Conservation (phyloP, 495 filamentous ascomycete genomes). For the Talaromyces adpressus region DNA sequence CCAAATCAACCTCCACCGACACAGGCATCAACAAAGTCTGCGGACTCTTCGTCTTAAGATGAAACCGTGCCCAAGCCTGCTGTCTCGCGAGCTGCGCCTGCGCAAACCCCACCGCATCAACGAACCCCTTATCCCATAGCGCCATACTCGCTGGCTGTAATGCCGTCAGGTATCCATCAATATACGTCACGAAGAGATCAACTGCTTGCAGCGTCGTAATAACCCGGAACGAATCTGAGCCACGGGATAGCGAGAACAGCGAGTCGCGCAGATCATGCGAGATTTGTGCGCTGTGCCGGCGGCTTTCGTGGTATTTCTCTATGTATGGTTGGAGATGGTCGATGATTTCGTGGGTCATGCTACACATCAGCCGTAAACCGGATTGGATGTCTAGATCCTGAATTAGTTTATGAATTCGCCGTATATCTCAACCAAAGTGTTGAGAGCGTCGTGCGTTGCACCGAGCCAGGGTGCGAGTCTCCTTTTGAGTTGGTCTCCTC, state of each 20-base stretch:
- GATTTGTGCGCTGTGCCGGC: slow-evolving; percentile 2
- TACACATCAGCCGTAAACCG: slow-evolving; percentile 9
- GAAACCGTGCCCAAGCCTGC: slow-evolving; percentile 11
- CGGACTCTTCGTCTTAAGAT: slow-evolving; percentile 13
- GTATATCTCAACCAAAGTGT: slow-evolving; percentile 11
- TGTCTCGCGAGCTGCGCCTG: slow-evolving; percentile 8
- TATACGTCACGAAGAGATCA: slow-evolving; percentile 10
- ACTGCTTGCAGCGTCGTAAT: background rate
- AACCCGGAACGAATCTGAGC: background rate
- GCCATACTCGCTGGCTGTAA: slow-evolving; percentile 13
- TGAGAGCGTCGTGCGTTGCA: slow-evolving; percentile 13
- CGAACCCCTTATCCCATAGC: slow-evolving; percentile 13
- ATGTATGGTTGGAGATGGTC: slow-evolving; percentile 3
- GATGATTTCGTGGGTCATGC: slow-evolving; percentile 1
- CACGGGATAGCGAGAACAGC: slow-evolving; percentile 6
- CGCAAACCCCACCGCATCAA: slow-evolving; percentile 8
- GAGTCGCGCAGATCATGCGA: slow-evolving; percentile 4
- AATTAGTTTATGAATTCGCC: slow-evolving; percentile 8
- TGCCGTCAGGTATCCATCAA: slow-evolving; percentile 10
- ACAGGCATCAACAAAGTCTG: slow-evolving; percentile 12
- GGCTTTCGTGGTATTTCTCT: slow-evolving; percentile 13
- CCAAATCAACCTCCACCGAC: background rate
- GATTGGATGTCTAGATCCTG: slow-evolving; percentile 14
- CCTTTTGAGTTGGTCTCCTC: background rate
- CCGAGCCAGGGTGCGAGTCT: slow-evolving; percentile 13